phyloP scores from a whole-genome alignment of 495 filamentous ascomycete species.

The Lichina pygmaea region DNA sequence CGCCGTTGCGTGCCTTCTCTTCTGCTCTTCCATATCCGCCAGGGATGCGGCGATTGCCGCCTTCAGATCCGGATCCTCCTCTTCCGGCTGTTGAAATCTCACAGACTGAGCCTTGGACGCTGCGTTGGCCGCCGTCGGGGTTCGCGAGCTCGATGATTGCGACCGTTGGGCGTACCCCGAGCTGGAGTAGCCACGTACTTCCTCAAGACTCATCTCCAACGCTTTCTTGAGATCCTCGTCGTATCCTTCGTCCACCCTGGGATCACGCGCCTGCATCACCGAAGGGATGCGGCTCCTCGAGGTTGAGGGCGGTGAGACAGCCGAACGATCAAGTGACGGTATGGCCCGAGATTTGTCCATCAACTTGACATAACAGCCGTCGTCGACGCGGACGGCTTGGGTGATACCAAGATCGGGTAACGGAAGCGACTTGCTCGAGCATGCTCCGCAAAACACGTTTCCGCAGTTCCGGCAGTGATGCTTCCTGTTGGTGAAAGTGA shows the following conservation, averaged over 20 bases:
- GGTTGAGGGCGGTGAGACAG: slow-evolving; percentile 24
- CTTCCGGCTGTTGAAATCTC: slow-evolving; percentile 26
- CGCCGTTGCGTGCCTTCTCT: slow-evolving; percentile 58
- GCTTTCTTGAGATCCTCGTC: slow-evolving; percentile 88
- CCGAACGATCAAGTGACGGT: slow-evolving; percentile 17
- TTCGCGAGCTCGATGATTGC: slow-evolving; percentile 13
- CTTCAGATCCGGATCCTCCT: slow-evolving; percentile 81
- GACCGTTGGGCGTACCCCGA: slow-evolving; percentile 42
- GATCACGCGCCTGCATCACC: slow-evolving; percentile 69
- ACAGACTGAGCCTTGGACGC: slow-evolving; percentile 9
- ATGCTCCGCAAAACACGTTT: slow-evolving; percentile 83
- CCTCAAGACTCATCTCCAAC: slow-evolving; percentile 86
- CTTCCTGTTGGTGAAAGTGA: slow-evolving; percentile 93
- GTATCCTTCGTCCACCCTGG: slow-evolving; percentile 63
- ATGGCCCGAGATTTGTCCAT: slow-evolving; percentile 37
- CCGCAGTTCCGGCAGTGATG: slow-evolving; percentile 96
- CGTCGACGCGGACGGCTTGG: slow-evolving; percentile 82
- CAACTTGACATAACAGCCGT: slow-evolving; percentile 78
- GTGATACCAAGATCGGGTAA: slow-evolving; percentile 81
- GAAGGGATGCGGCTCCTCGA: slow-evolving; percentile 20
- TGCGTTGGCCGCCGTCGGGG: slow-evolving; percentile 5
- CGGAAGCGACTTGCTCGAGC: slow-evolving; percentile 68
- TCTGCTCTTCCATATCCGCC: slow-evolving; percentile 94
- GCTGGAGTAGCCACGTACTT: slow-evolving; percentile 41
- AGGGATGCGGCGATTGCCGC: slow-evolving; percentile 93